A percentile compares a stretch with the other conserved stretches of the same genome.
Conservation (phyloP, 2,329 filamentous ascomycete species). For the Aureobasidium subglaciale region DNA sequence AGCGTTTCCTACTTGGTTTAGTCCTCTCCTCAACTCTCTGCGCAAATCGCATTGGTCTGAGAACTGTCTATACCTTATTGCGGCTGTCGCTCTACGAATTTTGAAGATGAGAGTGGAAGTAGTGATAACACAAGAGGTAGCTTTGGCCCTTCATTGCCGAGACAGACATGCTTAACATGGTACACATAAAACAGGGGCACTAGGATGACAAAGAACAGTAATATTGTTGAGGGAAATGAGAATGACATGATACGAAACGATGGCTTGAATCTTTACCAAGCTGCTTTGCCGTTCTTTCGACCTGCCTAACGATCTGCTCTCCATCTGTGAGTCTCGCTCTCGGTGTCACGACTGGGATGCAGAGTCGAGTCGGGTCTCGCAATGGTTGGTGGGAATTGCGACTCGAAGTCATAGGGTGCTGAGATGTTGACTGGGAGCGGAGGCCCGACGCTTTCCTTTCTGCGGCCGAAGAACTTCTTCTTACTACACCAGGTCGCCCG, state of each 20-base stretch:
- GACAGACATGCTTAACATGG: too few species aligned
- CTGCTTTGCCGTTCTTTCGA: not conserved
- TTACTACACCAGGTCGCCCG: slow-evolving; percentile 30
- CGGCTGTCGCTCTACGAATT: too few species aligned
- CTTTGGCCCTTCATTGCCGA: too few species aligned
- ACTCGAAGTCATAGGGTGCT: slow-evolving; percentile 46
- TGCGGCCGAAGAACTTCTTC: slow-evolving; percentile 29
- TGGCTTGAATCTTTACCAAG: not conserved
- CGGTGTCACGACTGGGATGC: slow-evolving; percentile 39
- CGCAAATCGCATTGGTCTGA: too few species aligned
- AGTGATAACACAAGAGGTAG: too few species aligned
- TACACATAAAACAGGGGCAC: too few species aligned
- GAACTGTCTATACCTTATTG: too few species aligned
- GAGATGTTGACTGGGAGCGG: slow-evolving; percentile 50
- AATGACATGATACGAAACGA: not conserved
- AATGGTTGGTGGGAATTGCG: slow-evolving; percentile 47
- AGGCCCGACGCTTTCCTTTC: slow-evolving; percentile 36
- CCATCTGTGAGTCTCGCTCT: slow-evolving; percentile 28
- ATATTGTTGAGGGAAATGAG: not conserved
- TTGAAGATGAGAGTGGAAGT: too few species aligned
- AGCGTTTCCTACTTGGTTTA: too few species aligned
- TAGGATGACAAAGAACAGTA: too few species aligned
- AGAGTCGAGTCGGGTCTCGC: slow-evolving; percentile 49
- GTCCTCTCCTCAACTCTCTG: too few species aligned
- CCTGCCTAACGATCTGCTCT: slow-evolving; percentile 4